phyloP scores from a whole-genome alignment of 192 early-diverging fungal species.

The Powellomyces hirtus region DNA sequence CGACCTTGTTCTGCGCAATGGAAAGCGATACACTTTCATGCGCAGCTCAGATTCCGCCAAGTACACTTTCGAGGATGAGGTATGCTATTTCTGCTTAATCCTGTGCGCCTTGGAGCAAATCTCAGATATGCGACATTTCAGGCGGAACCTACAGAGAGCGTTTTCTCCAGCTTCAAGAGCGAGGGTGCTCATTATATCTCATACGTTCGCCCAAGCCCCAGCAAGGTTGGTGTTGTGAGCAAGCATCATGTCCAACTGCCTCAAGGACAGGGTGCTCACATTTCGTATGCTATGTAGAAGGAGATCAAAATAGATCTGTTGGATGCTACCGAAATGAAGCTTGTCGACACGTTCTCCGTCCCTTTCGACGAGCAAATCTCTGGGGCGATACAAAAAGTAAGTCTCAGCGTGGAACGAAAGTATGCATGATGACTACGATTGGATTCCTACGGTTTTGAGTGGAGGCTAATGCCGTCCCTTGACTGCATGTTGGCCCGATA shows the following conservation, averaged over 20 bases:
- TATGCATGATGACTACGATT: constrained; percentile 6
- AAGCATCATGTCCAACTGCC: too few species aligned
- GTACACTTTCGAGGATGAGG: too few species aligned
- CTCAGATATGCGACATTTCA: too few species aligned
- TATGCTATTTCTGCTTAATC: too few species aligned
- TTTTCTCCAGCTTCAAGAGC: not conserved
- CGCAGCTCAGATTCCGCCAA: not conserved
- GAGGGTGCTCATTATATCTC: not conserved
- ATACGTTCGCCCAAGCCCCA: too few species aligned
- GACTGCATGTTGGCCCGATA: not conserved
- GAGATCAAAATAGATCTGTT: not conserved
- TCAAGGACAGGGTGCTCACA: too few species aligned
- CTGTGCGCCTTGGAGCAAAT: too few species aligned
- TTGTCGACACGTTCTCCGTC: not conserved
- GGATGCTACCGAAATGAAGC: not conserved
- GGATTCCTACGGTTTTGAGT: not conserved
- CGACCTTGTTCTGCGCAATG: not conserved
- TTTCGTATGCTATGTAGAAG: not conserved
- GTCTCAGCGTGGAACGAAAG: too few species aligned
- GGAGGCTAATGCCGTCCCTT: not conserved
- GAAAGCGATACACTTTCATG: not conserved
- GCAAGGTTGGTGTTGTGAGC: too few species aligned
- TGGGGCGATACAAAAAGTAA: constrained; percentile 7
- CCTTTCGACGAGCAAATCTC: not conserved
- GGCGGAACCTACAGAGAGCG: too few species aligned